Evolutionary conservation across 169 alveolate genomes (phyloP).

Genomic region (Plasmodium fragile): DNA sequence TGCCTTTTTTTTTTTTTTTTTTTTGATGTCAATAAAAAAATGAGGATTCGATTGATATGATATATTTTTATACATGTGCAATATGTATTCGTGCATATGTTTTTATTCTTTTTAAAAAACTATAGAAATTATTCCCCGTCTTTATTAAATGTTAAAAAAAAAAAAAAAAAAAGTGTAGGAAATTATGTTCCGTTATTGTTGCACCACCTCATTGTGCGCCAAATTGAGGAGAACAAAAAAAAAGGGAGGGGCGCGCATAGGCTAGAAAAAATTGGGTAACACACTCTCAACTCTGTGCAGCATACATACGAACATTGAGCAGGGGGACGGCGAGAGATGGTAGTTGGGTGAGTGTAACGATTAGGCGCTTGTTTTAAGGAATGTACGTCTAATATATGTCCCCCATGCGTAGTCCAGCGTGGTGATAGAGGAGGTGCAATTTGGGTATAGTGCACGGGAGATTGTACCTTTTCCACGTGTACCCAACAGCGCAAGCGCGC

Average conservation of each 20-base stretch:
- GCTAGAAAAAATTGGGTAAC: neutral
- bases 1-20: neutral
- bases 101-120: neutral
- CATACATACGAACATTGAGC: neutral
- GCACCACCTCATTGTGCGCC: neutral
- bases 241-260: neutral
- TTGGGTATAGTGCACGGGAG: neutral
- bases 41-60: neutral
- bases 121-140: neutral
- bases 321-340: neutral
- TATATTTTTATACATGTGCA: neutral
- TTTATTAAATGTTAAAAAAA: neutral
- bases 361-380: neutral
- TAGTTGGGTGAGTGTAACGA: neutral
- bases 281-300: neutral
- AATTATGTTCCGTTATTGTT: neutral
- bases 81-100: neutral
- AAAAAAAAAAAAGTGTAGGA: neutral
- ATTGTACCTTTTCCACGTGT: neutral
- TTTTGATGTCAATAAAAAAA: neutral
- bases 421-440: neutral
- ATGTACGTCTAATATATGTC: neutral
- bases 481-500: neutral
- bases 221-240: neutral
- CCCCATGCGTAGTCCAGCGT: neutral